These are phyloP conservation scores for Dactylellina sp. DNA, from an alignment of 2,329 filamentous ascomycete genomes.

Conservation along the genomic window DNA sequence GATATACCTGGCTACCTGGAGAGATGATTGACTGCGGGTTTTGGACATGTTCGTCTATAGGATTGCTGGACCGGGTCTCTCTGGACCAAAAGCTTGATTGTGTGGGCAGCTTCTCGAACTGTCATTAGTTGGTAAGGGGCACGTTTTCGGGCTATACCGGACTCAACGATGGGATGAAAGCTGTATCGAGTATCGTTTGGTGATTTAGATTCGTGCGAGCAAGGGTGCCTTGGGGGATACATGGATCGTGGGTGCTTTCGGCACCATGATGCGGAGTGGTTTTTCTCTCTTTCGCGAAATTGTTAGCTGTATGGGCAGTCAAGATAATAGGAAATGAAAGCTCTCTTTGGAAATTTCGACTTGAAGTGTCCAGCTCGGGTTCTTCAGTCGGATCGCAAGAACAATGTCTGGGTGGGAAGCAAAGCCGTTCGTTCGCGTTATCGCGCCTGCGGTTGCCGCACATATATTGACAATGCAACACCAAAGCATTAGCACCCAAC, in stretches of 20 bases:
- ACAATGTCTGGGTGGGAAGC: too few relatives aligned
- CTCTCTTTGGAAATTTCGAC: too few relatives aligned
- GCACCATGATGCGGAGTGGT: slow-evolving; percentile 15
- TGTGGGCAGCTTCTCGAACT: slow-evolving; percentile 48
- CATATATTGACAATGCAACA: too few relatives aligned
- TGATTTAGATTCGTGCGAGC: slow-evolving; percentile 6
- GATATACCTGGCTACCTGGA: slow-evolving; percentile 15
- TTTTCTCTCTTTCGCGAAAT: background rate
- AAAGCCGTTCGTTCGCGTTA: too few relatives aligned
- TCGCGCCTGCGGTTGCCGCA: too few relatives aligned
- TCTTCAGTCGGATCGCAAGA: too few relatives aligned
- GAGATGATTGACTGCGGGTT: background rate
- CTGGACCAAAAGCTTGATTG: slow-evolving; percentile 51
- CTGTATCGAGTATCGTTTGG: slow-evolving; percentile 3
- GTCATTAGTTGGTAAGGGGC: slow-evolving; percentile 28
- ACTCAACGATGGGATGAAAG: slow-evolving; percentile 50
- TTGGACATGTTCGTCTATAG: background rate
- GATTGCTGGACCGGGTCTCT: slow-evolving; percentile 8
- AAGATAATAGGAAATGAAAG: too few relatives aligned
- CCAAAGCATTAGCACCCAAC: too few relatives aligned
- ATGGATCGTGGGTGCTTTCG: slow-evolving; percentile 30
- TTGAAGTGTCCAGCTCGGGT: too few relatives aligned
- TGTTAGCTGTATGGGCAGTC: background rate
- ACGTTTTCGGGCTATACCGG: slow-evolving; percentile 20
- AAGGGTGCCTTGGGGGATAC: slow-evolving; percentile 9